Evolutionary conservation across 371 early-diverging fungal species (phyloP).

Genomic region (Funneliformis caledonium): DNA sequence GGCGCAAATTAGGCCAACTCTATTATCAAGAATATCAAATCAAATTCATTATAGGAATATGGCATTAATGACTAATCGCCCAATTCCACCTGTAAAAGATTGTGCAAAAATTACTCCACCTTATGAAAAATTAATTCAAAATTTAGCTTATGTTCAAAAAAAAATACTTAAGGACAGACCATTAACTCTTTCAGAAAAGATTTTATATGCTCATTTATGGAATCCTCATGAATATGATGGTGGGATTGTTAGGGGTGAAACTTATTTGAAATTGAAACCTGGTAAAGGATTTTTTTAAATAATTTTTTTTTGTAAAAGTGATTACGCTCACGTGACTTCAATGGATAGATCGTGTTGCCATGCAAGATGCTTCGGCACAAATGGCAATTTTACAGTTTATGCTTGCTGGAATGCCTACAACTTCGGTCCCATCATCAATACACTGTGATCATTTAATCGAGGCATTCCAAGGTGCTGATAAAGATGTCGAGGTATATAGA

Average conservation of each 20-base stretch:
- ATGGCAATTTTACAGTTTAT: constrained; percentile 95
- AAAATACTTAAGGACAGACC: constrained; percentile 60
- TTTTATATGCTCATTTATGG: constrained; percentile 91
- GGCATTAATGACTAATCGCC: neutral
- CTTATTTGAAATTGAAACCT: constrained; percentile 72
- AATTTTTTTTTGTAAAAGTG: neutral
- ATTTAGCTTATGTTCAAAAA: constrained; percentile 59
- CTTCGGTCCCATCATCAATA: constrained; percentile 87
- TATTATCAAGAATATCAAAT: neutral
- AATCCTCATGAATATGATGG: constrained; percentile 68
- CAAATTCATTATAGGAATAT: neutral
- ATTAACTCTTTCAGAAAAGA: constrained; percentile 92
- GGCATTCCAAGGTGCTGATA: constrained; percentile 76
- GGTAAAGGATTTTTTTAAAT: constrained; percentile 50
- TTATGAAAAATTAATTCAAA: constrained; percentile 60
- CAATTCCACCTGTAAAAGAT: constrained; percentile 49
- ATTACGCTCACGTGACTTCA: neutral
- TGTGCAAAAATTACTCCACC: constrained; percentile 65
- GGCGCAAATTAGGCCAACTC: neutral
- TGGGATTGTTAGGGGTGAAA: constrained; percentile 64
- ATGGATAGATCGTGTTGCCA: constrained; percentile 73
- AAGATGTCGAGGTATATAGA: constrained; percentile 57
- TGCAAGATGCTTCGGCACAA: constrained; percentile 85
- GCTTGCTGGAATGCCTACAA: constrained; percentile 83
- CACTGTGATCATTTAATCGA: constrained; percentile 95